Base-by-base conservation (phyloP, 768 basidiomycete species). In the Vararia minispora region DNA sequence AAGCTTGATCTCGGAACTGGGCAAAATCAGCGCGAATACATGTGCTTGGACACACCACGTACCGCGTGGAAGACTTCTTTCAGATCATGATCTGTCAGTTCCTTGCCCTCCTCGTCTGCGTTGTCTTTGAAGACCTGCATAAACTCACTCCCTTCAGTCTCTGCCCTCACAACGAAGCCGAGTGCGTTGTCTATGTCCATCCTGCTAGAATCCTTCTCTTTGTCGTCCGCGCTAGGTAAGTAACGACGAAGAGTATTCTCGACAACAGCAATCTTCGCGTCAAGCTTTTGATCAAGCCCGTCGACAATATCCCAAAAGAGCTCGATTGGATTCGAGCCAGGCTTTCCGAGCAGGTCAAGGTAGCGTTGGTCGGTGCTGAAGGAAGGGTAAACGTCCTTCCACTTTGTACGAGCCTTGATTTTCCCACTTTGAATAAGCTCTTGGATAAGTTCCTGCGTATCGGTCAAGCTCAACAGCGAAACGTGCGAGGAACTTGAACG, bases 281-380 rank as follows among this genome's bases (percentile, higher is more conserved):
- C 89, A 13, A 94, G 71, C 46, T 78, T 72, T 53, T 91, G 86
- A 52, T 90, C 91, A 3, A 95, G 69, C 28, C 65, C 68, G 58
- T 99, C 95, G 31, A 95, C 81, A 8, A 71, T 56, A 58, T 98
- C 94, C 89, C 91, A 95, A 61, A 95, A 98, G 4, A 98, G 71
- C 52, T 99, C 95, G 22, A 99, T 69, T 1, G 94, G 92, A 48
- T 86, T 91, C 2, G 90, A 94, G 11, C 95, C 95, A 6, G 87
- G 86, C 50, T 83, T 86, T 12, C 95, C 94, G 13, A 98, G 76
- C 59, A 98, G 76, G 43, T 72, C 68, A 29, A 81, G 66, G 61
- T 98, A 99, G n/a, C 88, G 76, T 30, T 71, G 66, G 52, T 95
- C 88, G 24, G 79, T 66, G 6, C 66, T 65, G 61, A 98, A 79